Evolutionary conservation across 202 grass and related monocot genomes (phyloP), one percentile per base, ranked within the genome.

Genomic region (Hordeum pubiflorum): DNA sequence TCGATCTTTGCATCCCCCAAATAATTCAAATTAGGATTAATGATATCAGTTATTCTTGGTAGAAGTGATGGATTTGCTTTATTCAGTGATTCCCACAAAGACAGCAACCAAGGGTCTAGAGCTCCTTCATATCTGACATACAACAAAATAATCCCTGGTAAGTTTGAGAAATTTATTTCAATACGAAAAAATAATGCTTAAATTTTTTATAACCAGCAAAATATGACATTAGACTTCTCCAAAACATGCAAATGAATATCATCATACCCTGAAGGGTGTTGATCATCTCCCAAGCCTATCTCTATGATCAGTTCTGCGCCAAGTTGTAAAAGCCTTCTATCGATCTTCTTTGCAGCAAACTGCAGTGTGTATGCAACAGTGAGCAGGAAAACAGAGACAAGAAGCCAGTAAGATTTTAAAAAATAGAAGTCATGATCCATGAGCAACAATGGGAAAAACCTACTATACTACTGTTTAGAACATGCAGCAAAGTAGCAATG

Each of bases 331-430:
- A 95, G 85, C 78, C 92, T 91, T 90, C 69, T 88, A 78, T 98
- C 92, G 31, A 98, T 85, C 77, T 93, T 98, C 77, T 98, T 98
- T 80, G 90, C 90, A 72, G 86, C 71, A 90, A 95, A 95, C 92
- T 98, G 90, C 77, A 88, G 44, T 56, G 79, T 27, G 58, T 31
- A 87, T 34, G 24, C 68, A 75, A 34, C 7, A 79, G 17, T 78
- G 17, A 89, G 72, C 31, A 76, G 60, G 50, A 50, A 74, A 70
- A 82, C 48, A 89, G 31, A 82, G 78, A 68, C 26, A 72, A 50
- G 52, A 56, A 38, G 22, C 18, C 4, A 50, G 7, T 50, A 52
- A 9, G 2, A 86, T 34, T 74, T 78, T 65, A 13, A 11, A 58
- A 80, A 29, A 57, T 18, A 77, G 58, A 31, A 55, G 31, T 36